Base-by-base conservation (phyloP, 306 rosid genomes). In the cucumber (Cucumis sativus) region DNA sequence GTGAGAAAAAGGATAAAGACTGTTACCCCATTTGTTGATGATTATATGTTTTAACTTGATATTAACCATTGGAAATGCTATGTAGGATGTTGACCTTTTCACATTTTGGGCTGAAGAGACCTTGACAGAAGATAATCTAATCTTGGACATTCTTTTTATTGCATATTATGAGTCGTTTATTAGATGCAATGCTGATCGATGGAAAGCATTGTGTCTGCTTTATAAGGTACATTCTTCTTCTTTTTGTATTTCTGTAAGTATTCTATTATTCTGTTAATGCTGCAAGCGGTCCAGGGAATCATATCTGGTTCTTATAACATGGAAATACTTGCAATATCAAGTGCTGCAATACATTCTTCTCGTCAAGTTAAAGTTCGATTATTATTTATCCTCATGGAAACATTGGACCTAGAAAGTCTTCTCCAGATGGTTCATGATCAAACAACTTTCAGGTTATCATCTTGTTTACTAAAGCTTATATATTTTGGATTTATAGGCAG, bases 21-120 rank as follows among this genome's bases (percentile, higher is more conserved):
- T 47, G 37, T 23, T 47, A 5, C 23, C 49, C 12, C 40, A 4
- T 76, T 23, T 76, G 33, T 60, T 3, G 45, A 23, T 77, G 20
- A 10, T 63, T 39, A 10, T 54, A 52, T 60, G 43, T 10, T 33
- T 74, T 5, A 21, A 35, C 45, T 16, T 79, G 52, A 76, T 82
- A 45, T 57, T 35, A 55, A 21, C 71, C 35, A 74, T 59, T 88
- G 82, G 70, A 67, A 66, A 78, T 78, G 70, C 77, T 78, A 75
- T 90, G 81, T 84, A 94, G 98, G 97, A 94, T 83, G 86, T 90
- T 87, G 97, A 89, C 84, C 89, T 91, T 72, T 94, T 85, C 78
- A 88, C 93, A 73, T 85, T 94, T 78, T 94, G 97, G 98, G 96
- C 98, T 45, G 98, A 94, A 90, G 98, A 92, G 89, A 92, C 87